Evolutionary conservation across 2,329 filamentous ascomycete genomes (phyloP).

Genomic region (Alternaria angustiovoidea): DNA sequence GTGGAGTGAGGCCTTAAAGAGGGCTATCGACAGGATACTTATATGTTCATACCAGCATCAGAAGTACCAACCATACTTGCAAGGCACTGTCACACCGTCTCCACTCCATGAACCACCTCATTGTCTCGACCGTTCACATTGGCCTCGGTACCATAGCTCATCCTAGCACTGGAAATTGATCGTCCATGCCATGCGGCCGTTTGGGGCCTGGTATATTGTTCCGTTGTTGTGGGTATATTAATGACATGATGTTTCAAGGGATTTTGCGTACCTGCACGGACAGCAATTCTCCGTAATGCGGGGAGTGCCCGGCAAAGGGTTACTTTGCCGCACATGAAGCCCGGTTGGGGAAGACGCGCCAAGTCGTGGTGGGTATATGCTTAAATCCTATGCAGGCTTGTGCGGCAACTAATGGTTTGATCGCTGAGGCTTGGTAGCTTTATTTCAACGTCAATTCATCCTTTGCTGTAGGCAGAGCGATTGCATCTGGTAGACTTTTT

Average conservation of each 20-base stretch:
- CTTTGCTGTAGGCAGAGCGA: not conserved
- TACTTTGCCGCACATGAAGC: not conserved
- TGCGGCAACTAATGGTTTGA: not conserved
- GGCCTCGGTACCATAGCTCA: not conserved
- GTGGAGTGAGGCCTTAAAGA: not conserved
- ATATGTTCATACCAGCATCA: conserved; percentile 5
- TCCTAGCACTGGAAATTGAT: conserved; percentile 14
- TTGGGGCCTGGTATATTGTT: conserved; percentile 12
- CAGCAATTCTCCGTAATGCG: conserved; percentile 16
- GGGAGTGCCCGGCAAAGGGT: conserved; percentile 5
- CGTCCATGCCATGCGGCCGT: conserved; percentile 1
- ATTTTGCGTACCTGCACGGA: conserved; percentile 6
- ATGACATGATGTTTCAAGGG: conserved; percentile 17
- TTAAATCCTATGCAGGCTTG: conserved; percentile 8
- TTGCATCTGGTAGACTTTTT: not conserved
- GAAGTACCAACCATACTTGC: not conserved
- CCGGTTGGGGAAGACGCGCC: not conserved
- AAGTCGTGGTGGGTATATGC: not conserved
- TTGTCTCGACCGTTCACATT: not conserved
- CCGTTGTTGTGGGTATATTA: conserved; percentile 17
- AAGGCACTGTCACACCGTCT: not conserved
- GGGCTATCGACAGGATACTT: conserved; percentile 11
- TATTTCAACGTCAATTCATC: not conserved
- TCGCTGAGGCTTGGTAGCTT: not conserved
- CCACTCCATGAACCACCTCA: not conserved